Evolutionary conservation across 192 early-diverging fungal species (phyloP).

Genomic region (Mortierella alpina): DNA sequence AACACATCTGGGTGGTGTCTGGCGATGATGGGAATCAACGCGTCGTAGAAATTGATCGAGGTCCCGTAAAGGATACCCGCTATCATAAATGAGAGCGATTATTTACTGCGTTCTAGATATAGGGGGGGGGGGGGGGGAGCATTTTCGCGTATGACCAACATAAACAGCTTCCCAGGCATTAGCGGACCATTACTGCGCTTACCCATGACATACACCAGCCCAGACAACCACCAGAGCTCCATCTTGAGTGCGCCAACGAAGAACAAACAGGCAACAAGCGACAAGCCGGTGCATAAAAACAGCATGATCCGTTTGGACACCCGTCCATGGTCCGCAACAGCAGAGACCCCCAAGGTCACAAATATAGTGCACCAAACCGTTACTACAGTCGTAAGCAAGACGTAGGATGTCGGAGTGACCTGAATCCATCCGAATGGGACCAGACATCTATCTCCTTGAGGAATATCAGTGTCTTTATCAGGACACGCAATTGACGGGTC

Average conservation of each 20-base stretch:
- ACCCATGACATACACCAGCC: conserved; percentile 24
- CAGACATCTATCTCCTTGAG: conserved; percentile 26
- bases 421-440: conserved; percentile 45
- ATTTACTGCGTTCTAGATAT: background rate
- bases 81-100: background rate
- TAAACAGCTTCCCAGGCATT: background rate
- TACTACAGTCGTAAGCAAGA: conserved; percentile 44
- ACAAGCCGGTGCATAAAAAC: conserved; percentile 19
- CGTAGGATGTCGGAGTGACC: conserved; percentile 41
- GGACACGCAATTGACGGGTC: conserved; percentile 25
- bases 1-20: conserved; percentile 53
- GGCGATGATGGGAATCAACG: conserved; percentile 56
- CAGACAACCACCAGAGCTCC: conserved; percentile 35
- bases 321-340: conserved; percentile 55
- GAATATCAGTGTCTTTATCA: conserved; percentile 11
- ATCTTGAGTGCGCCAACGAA: conserved; percentile 35
- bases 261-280: conserved; percentile 35
- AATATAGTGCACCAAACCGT: conserved; percentile 38
- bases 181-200: background rate
- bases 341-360: conserved; percentile 43
- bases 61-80: conserved; percentile 14
- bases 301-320: conserved; percentile 28
- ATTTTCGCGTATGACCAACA: background rate
- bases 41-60: conserved; percentile 58
- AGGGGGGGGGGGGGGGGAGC: background rate